Conservation (phyloP, 202 grass and related monocot genomes). For the Saccharum hybrid region DNA sequence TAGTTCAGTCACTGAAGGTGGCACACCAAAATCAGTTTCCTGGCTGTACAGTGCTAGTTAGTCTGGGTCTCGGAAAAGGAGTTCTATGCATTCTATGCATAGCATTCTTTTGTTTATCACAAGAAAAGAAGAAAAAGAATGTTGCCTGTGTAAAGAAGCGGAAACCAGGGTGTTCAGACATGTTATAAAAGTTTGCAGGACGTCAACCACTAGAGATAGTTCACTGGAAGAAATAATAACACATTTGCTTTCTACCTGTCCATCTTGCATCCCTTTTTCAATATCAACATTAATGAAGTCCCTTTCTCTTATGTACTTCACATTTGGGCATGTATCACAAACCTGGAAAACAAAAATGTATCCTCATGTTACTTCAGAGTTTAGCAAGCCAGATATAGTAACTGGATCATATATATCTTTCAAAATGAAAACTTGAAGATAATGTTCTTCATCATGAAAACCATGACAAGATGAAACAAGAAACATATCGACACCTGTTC, state of each 20-base stretch:
- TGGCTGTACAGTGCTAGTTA: too few species aligned
- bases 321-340: slow-evolving; percentile 86
- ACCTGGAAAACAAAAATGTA: slow-evolving; percentile 50
- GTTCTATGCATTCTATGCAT: too few species aligned
- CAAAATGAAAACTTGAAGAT: neutral
- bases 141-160: neutral
- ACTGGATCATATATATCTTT: neutral
- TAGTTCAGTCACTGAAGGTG: too few species aligned
- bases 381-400: neutral
- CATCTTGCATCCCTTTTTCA: slow-evolving; percentile 95
- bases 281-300: slow-evolving; percentile 80
- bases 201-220: too few species aligned
- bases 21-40: too few species aligned
- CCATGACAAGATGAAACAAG: neutral
- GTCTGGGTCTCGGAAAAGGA: too few species aligned
- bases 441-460: slow-evolving; percentile 6
- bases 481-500: neutral
- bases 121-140: neutral
- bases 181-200: neutral
- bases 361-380: neutral
- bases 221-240: too few species aligned
- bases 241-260: slow-evolving; percentile 58
- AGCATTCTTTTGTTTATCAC: neutral
- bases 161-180: slow-evolving; percentile 20
- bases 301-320: slow-evolving; percentile 80